A percentile compares a stretch with the other conserved stretches of the same genome.
phyloP scores from a whole-genome alignment of 2,329 filamentous ascomycete species.

The Furcasterigmium furcatum region DNA sequence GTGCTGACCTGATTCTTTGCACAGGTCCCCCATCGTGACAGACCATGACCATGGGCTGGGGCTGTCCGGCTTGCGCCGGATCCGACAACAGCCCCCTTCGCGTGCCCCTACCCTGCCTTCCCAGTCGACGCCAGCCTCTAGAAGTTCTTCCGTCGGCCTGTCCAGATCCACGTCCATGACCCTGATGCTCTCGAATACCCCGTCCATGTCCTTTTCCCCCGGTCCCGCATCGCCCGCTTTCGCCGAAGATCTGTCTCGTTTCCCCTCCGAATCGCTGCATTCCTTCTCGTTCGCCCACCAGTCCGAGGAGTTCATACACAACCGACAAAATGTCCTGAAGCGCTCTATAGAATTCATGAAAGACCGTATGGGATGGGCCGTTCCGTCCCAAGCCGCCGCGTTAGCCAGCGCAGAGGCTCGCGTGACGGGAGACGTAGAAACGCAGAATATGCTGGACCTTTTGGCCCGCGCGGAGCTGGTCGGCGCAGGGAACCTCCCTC shows the following conservation, averaged over 20 bases:
- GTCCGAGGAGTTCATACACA: slow-evolving; percentile 88
- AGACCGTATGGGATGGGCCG: slow-evolving; percentile 80
- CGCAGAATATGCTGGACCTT: slow-evolving; percentile 88
- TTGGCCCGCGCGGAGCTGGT: slow-evolving; percentile 78
- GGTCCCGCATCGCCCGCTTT: slow-evolving; percentile 72
- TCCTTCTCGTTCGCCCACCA: slow-evolving; percentile 98
- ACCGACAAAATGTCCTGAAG: slow-evolving; percentile 87
- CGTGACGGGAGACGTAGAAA: slow-evolving; percentile 76
- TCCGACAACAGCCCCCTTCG: slow-evolving; percentile 77
- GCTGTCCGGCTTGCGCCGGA: slow-evolving; percentile 83
- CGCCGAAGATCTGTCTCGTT: slow-evolving; percentile 84
- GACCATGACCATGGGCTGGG: slow-evolving; percentile 88
- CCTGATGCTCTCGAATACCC: slow-evolving; percentile 57
- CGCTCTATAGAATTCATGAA: slow-evolving; percentile 96
- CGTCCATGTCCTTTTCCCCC: slow-evolving; percentile 52
- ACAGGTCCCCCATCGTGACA: slow-evolving; percentile 75
- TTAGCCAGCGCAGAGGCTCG: slow-evolving; percentile 82
- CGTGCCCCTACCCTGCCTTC: slow-evolving; percentile 63
- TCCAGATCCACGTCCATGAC: slow-evolving; percentile 71
- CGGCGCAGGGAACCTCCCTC: slow-evolving; percentile 60
- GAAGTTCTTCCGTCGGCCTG: slow-evolving; percentile 54
- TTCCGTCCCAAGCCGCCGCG: slow-evolving; percentile 62
- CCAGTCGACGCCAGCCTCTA: slow-evolving; percentile 60
- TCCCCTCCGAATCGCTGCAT: slow-evolving; percentile 93
- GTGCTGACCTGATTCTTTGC: slow-evolving; percentile 8